These are phyloP conservation scores for Aspergillus sergii DNA, from an alignment of 2,329 filamentous ascomycete genomes.

Conservation along the genomic window DNA sequence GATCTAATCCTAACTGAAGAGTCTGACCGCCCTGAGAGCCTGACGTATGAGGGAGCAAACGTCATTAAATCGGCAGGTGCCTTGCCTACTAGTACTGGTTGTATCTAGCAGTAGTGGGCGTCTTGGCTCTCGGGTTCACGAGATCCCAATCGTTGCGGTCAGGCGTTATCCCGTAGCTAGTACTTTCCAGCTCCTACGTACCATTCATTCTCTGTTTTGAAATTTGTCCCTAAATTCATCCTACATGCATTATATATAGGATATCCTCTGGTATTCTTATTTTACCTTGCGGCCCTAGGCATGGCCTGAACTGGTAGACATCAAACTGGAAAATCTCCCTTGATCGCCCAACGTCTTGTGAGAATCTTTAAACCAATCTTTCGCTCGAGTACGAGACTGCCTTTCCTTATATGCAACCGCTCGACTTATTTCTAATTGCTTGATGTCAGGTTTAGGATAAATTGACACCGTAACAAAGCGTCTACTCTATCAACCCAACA, in stretches of 20 bases:
- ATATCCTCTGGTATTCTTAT: background rate
- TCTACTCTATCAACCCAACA: background rate
- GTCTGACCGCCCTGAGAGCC: slow-evolving; percentile 4
- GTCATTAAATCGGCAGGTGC: background rate
- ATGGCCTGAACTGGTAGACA: background rate
- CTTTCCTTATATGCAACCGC: background rate
- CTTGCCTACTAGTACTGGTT: background rate
- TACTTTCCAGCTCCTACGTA: background rate
- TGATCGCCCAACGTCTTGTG: background rate
- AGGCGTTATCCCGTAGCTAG: background rate
- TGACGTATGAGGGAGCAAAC: slow-evolving; percentile 6
- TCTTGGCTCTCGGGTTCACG: background rate
- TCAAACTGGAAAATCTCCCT: background rate
- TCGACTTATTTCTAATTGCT: background rate
- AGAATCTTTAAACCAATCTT: background rate
- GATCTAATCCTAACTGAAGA: background rate
- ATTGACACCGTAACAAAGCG: background rate
- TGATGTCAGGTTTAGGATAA: background rate
- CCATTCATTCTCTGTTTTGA: background rate
- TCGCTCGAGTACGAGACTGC: background rate
- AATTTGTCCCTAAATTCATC: background rate
- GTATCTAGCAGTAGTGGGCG: background rate
- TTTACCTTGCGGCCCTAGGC: background rate
- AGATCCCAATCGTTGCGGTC: background rate
- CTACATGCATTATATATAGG: background rate